phyloP scores from a whole-genome alignment of 306 rosid genomes.

The Vachellia collinsii region DNA sequence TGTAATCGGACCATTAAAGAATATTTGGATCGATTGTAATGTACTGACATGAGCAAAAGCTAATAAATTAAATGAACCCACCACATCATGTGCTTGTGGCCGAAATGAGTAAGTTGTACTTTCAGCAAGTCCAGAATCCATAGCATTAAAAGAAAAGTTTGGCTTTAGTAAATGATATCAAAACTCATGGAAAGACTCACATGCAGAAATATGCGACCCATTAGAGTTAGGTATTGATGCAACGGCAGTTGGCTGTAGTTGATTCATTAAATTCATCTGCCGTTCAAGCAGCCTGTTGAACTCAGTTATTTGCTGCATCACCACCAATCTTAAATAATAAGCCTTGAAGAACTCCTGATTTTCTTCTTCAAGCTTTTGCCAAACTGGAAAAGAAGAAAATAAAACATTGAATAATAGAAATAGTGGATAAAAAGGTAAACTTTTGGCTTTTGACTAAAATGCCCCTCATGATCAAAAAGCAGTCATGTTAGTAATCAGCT shows the following conservation, averaged over 20 bases:
- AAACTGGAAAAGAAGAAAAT: slow-evolving; percentile 58
- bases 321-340: slow-evolving; percentile 77
- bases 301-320: slow-evolving; percentile 83
- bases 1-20: background rate
- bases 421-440: slow-evolving; percentile 17
- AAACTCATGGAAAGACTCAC: slow-evolving; percentile 48
- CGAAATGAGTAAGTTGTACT: background rate
- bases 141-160: slow-evolving; percentile 4
- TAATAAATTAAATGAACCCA: background rate
- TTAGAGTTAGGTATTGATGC: slow-evolving; percentile 64
- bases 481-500: background rate
- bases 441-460: slow-evolving; percentile 8
- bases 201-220: slow-evolving; percentile 65
- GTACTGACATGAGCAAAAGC: background rate
- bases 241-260: slow-evolving; percentile 57
- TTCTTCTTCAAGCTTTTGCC: slow-evolving; percentile 96
- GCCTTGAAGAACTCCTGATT: slow-evolving; percentile 89
- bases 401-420: slow-evolving; percentile 11
- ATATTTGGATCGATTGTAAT: background rate
- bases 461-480: slow-evolving; percentile 6
- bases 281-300: slow-evolving; percentile 84
- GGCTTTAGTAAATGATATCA: slow-evolving; percentile 10
- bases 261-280: slow-evolving; percentile 71
- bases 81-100: background rate
- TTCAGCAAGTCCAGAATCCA: slow-evolving; percentile 2